phyloP scores from a whole-genome alignment of 257 asterid species.

The Pogostemon cablin region DNA sequence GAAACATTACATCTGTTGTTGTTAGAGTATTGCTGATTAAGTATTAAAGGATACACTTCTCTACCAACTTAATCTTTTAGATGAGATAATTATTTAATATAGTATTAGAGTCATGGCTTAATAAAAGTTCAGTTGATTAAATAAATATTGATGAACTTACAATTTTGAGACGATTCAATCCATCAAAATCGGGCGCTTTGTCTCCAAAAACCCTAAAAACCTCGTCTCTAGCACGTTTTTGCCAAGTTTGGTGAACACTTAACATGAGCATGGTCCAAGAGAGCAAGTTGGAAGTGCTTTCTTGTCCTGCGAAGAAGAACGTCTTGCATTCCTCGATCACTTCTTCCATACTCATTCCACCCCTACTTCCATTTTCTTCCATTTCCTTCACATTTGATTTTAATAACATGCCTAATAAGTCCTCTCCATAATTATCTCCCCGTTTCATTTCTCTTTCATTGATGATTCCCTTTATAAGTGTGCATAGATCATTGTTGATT shows the following conservation, averaged over 20 bases:
- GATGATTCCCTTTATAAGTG: constrained; percentile 36
- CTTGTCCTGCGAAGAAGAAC: constrained; percentile 62
- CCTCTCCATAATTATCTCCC: constrained; percentile 31
- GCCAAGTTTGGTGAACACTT: constrained; percentile 55
- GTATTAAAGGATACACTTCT: too few relatives aligned
- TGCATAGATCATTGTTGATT: constrained; percentile 39
- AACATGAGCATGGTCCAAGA: constrained; percentile 56
- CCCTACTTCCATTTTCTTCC: constrained; percentile 38
- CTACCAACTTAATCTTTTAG: too few relatives aligned
- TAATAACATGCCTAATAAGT: constrained; percentile 42
- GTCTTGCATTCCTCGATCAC: constrained; percentile 63
- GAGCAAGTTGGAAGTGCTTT: constrained; percentile 47
- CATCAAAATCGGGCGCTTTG: constrained; percentile 44
- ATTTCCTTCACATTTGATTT: constrained; percentile 45
- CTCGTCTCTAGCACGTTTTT: constrained; percentile 55
- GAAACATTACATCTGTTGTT: too few relatives aligned
- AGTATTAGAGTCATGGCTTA: too few relatives aligned
- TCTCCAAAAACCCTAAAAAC: constrained; percentile 43
- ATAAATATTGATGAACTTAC: constrained; percentile 39
- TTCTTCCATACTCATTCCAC: constrained; percentile 55
- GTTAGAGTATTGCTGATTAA: too few relatives aligned
- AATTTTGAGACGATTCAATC: constrained; percentile 52
- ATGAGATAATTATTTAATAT: too few relatives aligned
- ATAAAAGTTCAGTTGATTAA: too few relatives aligned
- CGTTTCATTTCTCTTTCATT: constrained; percentile 35